Evolutionary conservation across 2,329 filamentous ascomycete genomes (phyloP), one percentile per base, ranked within the genome.

Genomic region (Colletotrichum sp.): DNA sequence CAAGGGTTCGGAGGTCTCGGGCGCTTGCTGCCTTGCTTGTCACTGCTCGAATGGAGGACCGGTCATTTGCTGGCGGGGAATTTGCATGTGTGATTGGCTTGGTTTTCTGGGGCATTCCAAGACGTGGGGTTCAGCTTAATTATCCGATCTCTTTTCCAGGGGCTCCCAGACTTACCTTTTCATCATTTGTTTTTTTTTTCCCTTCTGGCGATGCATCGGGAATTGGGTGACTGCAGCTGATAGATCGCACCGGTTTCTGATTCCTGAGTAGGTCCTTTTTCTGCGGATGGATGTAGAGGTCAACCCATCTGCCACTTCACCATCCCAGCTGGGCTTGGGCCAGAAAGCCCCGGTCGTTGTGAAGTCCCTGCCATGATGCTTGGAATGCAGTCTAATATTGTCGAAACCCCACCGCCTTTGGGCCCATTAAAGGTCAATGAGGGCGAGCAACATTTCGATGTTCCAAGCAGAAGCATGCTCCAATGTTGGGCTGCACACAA

Each of bases 1-100:
- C 44, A 64, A 68, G 57, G 70, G 64, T 73, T 68, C 73, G 73
- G 73, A 75, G 73, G 73, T 73, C 73, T 73, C 73, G 70, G 73
- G 28, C 59, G 26, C 66, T 57, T 60, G 32, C 32, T 60, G 28
- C 39, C 52, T 62, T 39, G 67, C 52, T 55, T 75, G 64, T 68
- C 62, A 72, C 39, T 74, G 68, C 28, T 75, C 22, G 24, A 64
- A 30, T 62, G 39, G 36, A 62, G 68, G 71, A 15, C 69, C 63
- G 62, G 55, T 36, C 59, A 24, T 34, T 48, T 18, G 28, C 66
- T 44, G 68, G 68, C 34, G 18, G 34, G 67, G 68, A 66, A 62
- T 67, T 32, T 24, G 62, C 36, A 18, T 8, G 12, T 55, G 30
- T 72, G 55, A 75, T 72, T 75, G 68, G 72, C n/a, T 36, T 28